These are phyloP conservation scores for Pyrus hybrid DNA, from an alignment of 331 rosid species.

Conservation along the genomic window DNA sequence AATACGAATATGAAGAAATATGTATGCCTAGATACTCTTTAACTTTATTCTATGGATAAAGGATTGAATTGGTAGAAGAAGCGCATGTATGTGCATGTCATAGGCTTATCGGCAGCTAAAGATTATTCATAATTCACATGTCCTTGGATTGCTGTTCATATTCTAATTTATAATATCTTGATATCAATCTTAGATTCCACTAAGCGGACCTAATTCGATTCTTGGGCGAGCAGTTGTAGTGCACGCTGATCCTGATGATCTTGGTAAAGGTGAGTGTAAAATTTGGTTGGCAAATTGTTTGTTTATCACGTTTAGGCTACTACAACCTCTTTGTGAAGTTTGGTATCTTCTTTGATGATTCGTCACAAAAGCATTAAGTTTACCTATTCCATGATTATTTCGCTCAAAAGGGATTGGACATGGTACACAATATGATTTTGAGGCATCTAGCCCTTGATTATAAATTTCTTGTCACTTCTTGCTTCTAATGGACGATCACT, in stretches of 20 bases:
- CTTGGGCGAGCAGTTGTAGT: constrained; percentile 88
- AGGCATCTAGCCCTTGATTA: neutral
- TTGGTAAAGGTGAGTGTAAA: constrained; percentile 53
- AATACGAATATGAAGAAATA: neutral
- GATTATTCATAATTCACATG: neutral
- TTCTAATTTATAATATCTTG: neutral
- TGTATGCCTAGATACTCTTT: neutral
- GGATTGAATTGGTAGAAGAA: neutral
- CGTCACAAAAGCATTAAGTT: neutral
- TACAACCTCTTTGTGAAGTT: neutral
- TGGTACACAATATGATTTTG: neutral
- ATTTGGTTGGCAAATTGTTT: neutral
- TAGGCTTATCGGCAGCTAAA: neutral
- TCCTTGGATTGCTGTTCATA: neutral
- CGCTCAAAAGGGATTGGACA: neutral
- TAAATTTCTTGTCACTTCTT: neutral
- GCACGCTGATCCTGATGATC: constrained; percentile 97
- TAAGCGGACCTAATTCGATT: constrained; percentile 69
- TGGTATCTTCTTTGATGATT: too few species aligned
- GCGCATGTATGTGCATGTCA: neutral
- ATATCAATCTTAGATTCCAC: constrained; percentile 47
- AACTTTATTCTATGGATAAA: neutral
- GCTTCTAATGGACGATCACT: neutral
- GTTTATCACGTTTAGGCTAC: neutral
- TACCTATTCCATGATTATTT: neutral